phyloP scores from a whole-genome alignment of 495 filamentous ascomycete genomes.

The Penicillium bialowiezense region DNA sequence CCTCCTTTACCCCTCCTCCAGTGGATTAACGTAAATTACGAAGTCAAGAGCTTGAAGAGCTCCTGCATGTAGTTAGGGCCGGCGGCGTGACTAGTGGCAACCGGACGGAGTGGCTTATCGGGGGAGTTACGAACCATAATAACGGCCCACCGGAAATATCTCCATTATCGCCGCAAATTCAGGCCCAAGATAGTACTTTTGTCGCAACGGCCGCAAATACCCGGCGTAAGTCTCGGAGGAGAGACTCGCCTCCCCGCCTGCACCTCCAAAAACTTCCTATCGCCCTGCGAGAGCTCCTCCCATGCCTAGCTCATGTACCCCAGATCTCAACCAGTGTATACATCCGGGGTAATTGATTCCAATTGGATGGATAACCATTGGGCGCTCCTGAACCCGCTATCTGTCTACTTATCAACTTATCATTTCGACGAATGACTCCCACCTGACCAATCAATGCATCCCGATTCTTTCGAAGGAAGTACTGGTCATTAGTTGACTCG shows the following conservation, averaged over 20 bases:
- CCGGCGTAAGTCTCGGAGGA: not conserved
- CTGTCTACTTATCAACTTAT: slow-evolving; percentile 3
- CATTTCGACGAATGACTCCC: not conserved
- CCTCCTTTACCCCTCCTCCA: not conserved
- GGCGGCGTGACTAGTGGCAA: not conserved
- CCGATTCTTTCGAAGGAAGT: slow-evolving; percentile 7
- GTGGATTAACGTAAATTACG: not conserved
- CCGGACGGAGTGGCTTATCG: not conserved
- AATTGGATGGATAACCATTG: slow-evolving; percentile 5
- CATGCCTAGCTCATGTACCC: slow-evolving; percentile 13
- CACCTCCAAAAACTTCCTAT: slow-evolving; percentile 8
- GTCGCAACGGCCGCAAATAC: not conserved
- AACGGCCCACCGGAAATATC: not conserved
- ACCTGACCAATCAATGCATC: slow-evolving; percentile 18
- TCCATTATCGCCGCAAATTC: not conserved
- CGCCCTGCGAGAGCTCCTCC: slow-evolving; percentile 15
- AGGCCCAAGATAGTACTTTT: not conserved
- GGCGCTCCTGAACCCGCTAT: slow-evolving; percentile 13
- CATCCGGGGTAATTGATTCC: slow-evolving; percentile 5
- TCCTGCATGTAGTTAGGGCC: slow-evolving; percentile 2
- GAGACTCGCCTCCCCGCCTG: not conserved
- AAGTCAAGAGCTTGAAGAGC: not conserved
- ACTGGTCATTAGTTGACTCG: slow-evolving; percentile 10
- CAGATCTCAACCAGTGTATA: slow-evolving; percentile 7
- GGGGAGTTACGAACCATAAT: not conserved